phyloP scores from a whole-genome alignment of 1,139 yeast species.

The Saccharomyces pastorianus region DNA sequence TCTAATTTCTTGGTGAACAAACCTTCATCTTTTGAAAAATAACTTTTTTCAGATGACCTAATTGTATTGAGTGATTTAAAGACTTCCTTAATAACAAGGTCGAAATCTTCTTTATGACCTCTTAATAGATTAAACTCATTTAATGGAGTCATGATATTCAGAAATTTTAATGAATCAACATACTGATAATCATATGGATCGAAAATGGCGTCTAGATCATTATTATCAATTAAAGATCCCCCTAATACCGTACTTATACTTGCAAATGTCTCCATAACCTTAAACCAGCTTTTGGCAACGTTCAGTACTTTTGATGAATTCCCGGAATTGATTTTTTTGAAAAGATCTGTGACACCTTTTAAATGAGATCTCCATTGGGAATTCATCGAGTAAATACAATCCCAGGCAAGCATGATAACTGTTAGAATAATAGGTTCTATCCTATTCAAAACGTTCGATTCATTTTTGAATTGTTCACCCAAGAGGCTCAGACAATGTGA shows the following conservation, averaged over 20 bases:
- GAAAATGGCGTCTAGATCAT: constrained; percentile 40
- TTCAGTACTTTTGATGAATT: constrained; percentile 41
- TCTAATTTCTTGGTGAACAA: constrained; percentile 19
- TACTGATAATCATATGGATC: constrained; percentile 45
- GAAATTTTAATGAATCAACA: constrained; percentile 32
- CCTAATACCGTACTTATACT: constrained; percentile 60
- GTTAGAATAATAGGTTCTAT: constrained; percentile 64
- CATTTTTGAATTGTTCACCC: constrained; percentile 36
- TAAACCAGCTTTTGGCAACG: constrained; percentile 63
- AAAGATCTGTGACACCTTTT: constrained; percentile 62
- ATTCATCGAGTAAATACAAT: constrained; percentile 55
- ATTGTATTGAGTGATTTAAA: constrained; percentile 44
- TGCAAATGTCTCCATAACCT: constrained; percentile 60
- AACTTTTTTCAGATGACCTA: constrained; percentile 30
- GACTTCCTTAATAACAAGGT: constrained; percentile 46
- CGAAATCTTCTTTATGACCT: constrained; percentile 54
- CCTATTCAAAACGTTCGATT: constrained; percentile 33
- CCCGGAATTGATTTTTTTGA: constrained; percentile 41
- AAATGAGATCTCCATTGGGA: constrained; percentile 75
- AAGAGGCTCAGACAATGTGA: constrained; percentile 53
- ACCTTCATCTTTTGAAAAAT: constrained; percentile 17
- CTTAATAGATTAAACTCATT: constrained; percentile 53
- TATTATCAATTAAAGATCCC: constrained; percentile 53
- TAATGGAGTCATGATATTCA: constrained; percentile 34
- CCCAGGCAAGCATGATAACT: constrained; percentile 57